These are phyloP conservation scores for Thraustochytrium sp. DNA, from an alignment of 352 stramenopile genomes.

Conservation along the genomic window DNA sequence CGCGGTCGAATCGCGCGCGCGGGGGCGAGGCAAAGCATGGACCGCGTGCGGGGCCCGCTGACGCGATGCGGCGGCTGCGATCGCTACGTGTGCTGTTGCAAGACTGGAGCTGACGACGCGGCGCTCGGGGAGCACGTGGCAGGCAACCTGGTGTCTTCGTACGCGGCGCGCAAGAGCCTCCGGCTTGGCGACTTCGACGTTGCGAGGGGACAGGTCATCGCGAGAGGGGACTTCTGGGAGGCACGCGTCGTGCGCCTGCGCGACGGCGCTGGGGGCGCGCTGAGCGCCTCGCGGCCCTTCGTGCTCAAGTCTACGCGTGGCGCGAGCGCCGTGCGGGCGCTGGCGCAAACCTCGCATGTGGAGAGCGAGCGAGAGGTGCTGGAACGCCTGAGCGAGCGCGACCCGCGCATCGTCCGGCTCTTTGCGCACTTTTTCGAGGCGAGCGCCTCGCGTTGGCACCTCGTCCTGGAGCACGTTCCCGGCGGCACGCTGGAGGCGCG, in stretches of 20 bases:
- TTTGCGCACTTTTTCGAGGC: not conserved
- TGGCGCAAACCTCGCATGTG: not conserved
- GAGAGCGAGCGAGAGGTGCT: not conserved
- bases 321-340: not conserved
- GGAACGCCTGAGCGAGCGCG: not conserved
- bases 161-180: not conserved
- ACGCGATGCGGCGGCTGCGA: slow-evolving; percentile 1
- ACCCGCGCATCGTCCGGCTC: not conserved
- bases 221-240: not conserved
- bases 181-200: not conserved
- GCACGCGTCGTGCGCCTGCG: not conserved
- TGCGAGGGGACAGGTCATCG: not conserved
- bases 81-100: slow-evolving; percentile 24
- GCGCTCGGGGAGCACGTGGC: not conserved
- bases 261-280: not conserved
- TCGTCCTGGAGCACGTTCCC: not conserved
- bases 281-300: not conserved
- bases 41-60: not conserved
- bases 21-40: not conserved
- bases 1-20: not conserved
- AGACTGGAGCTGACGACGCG: not conserved
- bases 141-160: not conserved
- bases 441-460: not conserved
- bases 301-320: not conserved
- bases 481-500: not conserved